Evolutionary conservation across 1,284 basidiomycete species (phyloP), one percentile per base, ranked within the genome.

Genomic region (Tilletia indica): DNA sequence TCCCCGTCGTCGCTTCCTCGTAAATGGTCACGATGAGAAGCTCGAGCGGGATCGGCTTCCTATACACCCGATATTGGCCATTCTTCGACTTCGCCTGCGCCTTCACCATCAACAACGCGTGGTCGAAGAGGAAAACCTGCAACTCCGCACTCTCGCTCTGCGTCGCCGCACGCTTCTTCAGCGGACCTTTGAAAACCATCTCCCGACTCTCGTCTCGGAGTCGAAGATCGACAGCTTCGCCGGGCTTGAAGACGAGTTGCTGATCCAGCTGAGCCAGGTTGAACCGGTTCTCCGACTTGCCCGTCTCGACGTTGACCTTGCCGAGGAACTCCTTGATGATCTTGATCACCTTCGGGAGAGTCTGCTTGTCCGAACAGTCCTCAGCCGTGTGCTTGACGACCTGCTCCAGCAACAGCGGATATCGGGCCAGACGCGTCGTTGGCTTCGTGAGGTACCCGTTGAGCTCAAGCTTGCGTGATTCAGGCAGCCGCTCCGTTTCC

Each of bases 371-470:
- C 0, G 91, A 89, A 82, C 91, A 93, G 80, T 94, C 93, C 31
- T 94, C 93, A 0, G 92, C 89, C 0, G 97, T 99, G 76, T 95
- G 91, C 85, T 99, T 99, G 73, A 92, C 86, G 34, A 98, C 93
- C 14, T 94, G 95, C 80, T 93, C 94, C 39, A 99, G 88, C 14
- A 99, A 87, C 0, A 99, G 88, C 11, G 97, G 97, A 85, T 99
- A 99, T 77, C 97, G 88, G 38, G 96, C 97, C 39, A 99, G 88
- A 80, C 97, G 91, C 11, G 97, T 98, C 0, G 97, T 99, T 0
- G 97, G 97, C 85, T 98, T 99, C 14, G 81, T 99, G 64, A 99
- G 87, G 85, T 99, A 99, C 2, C 94, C 97, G 85, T 99, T 99
- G 64, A 99, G 86, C 85, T 99, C 97, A 63, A 99, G 89, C 86